These are phyloP conservation scores for Claviceps paspali DNA, from an alignment of 2,329 filamentous ascomycete species.

Conservation along the genomic window DNA sequence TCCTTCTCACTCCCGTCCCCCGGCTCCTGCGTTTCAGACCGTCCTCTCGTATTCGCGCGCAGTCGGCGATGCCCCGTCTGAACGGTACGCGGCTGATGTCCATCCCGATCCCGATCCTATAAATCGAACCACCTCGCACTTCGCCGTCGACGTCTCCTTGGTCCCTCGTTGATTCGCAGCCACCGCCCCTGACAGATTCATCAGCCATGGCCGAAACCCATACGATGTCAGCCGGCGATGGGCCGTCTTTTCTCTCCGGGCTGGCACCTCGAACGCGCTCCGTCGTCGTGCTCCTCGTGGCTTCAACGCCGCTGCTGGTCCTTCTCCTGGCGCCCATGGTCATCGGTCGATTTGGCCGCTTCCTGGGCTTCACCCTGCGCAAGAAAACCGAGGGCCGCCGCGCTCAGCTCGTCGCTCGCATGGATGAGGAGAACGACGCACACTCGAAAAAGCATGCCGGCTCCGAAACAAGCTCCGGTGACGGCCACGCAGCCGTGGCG, in stretches of 20 bases:
- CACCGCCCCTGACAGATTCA: not conserved
- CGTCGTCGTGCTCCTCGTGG: constrained; percentile 11
- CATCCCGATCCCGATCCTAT: not conserved
- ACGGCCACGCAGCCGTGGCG: constrained; percentile 56
- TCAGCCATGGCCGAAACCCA: constrained; percentile 15
- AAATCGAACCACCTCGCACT: not conserved
- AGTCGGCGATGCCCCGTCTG: not conserved
- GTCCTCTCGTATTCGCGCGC: too few relatives aligned
- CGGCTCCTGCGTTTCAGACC: too few relatives aligned
- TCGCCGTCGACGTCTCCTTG: too few relatives aligned
- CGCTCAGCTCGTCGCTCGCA: constrained; percentile 38
- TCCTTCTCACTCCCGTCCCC: not conserved
- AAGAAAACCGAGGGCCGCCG: constrained; percentile 49
- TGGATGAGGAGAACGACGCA: constrained; percentile 29
- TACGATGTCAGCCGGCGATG: constrained; percentile 13
- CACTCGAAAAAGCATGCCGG: constrained; percentile 19
- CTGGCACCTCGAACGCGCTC: constrained; percentile 13
- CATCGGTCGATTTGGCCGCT: constrained; percentile 20
- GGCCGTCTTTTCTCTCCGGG: constrained; percentile 15
- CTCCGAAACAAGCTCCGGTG: constrained; percentile 29
- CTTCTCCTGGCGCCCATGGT: constrained; percentile 14
- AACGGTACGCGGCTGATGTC: not conserved
- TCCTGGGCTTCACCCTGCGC: constrained; percentile 44
- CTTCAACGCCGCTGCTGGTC: constrained; percentile 9
- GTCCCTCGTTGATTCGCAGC: too few relatives aligned